These are phyloP conservation scores for Xylariaceae sp. DNA, from an alignment of 2,329 filamentous ascomycete species.

Conservation along the genomic window DNA sequence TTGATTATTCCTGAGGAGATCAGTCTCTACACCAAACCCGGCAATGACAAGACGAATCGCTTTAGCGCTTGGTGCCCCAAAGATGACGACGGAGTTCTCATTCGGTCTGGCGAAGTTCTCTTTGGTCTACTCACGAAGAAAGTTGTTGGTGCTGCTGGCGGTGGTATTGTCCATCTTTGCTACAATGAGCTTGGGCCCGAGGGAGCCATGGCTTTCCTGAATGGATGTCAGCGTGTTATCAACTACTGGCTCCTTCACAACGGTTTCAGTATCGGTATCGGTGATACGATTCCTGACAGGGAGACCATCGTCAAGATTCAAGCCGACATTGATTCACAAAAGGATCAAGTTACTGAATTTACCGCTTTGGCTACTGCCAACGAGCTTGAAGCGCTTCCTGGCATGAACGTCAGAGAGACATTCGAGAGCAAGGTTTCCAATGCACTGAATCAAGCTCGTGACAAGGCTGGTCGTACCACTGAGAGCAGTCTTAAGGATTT, in stretches of 20 bases:
- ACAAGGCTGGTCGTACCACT: conserved; percentile 89
- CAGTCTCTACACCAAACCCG: conserved; percentile 68
- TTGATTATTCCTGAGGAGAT: conserved; percentile 85
- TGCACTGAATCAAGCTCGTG: conserved; percentile 90
- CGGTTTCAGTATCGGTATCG: conserved; percentile 96
- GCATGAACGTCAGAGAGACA: conserved; percentile 97
- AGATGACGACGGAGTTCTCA: conserved; percentile 73
- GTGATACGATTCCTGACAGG: conserved; percentile 91
- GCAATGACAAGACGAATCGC: conserved; percentile 25
- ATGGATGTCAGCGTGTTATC: conserved; percentile 88
- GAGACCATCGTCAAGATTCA: conserved; percentile 82
- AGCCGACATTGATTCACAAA: conserved; percentile 74
- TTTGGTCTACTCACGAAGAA: conserved; percentile 93
- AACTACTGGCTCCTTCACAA: conserved; percentile 97
- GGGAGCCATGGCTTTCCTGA: conserved; percentile 90
- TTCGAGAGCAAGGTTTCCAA: conserved; percentile 97
- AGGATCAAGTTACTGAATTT: conserved; percentile 72
- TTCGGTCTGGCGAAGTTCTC: conserved; percentile 84
- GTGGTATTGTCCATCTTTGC: conserved; percentile 91
- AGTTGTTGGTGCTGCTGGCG: conserved; percentile 81
- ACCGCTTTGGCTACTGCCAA: conserved; percentile 79
- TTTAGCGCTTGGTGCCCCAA: conserved; percentile 54
- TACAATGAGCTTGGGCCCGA: conserved; percentile 91
- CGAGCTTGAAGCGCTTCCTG: conserved; percentile 83
- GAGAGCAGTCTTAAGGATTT: conserved; percentile 89